Percentiles rank a stretch among this genome's conserved stretches.
Conservation (phyloP, 129 eudicot species). For the Mikania micrantha region DNA sequence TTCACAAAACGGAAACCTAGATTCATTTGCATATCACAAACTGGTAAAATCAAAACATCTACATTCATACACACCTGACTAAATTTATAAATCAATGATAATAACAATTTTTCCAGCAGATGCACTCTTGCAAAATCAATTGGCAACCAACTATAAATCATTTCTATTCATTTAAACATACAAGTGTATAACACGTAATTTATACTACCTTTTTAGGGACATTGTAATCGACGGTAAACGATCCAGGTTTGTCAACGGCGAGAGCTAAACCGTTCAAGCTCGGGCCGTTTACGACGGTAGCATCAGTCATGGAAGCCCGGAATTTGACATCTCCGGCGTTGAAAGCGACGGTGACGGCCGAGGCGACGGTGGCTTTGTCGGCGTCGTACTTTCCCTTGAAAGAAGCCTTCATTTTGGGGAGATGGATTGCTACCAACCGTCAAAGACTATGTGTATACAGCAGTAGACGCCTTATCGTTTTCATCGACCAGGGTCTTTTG, state of each 20-base stretch:
- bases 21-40: background rate
- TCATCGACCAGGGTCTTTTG: constrained; percentile 29
- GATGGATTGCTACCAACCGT: background rate
- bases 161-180: no score
- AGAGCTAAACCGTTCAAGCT: constrained; percentile 68
- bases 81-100: background rate
- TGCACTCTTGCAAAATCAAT: background rate
- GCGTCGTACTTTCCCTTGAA: constrained; percentile 59
- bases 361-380: constrained; percentile 66
- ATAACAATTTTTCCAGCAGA: background rate
- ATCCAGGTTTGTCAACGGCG: constrained; percentile 81
- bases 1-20: constrained; percentile 5
- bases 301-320: constrained; percentile 86
- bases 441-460: constrained; percentile 1
- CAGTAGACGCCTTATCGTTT: constrained; percentile 15
- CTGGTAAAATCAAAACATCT: background rate
- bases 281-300: constrained; percentile 70
- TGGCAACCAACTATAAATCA: background rate
- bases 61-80: background rate
- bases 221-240: constrained; percentile 61
- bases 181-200: background rate
- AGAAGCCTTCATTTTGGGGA: constrained; percentile 62
- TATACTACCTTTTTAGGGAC: constrained; percentile 63
- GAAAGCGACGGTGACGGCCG: constrained; percentile 60
- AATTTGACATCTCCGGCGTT: constrained; percentile 86